These are phyloP conservation scores for Balansia obtecta DNA, from an alignment of 2,329 filamentous ascomycete species.

Conservation along the genomic window DNA sequence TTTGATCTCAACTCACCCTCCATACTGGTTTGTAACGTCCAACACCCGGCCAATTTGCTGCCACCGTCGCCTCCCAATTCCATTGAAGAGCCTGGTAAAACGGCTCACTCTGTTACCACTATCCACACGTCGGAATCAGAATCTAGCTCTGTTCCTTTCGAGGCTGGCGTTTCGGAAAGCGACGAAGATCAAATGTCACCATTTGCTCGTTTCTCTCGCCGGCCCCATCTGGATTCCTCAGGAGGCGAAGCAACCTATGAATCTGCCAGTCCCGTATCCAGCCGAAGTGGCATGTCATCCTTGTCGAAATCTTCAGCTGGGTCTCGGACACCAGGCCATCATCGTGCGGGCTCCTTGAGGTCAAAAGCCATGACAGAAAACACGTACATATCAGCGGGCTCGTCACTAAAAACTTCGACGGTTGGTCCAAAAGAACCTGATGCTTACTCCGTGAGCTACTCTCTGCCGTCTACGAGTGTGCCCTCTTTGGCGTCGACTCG, in stretches of 20 bases:
- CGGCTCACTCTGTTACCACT: constrained; percentile 31
- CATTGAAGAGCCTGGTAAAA: constrained; percentile 54
- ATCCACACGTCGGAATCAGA: constrained; percentile 41
- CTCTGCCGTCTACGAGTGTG: constrained; percentile 22
- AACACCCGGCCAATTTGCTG: constrained; percentile 67
- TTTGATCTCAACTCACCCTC: constrained; percentile 82
- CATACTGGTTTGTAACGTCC: constrained; percentile 72
- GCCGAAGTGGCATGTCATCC: constrained; percentile 48
- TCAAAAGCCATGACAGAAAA: constrained; percentile 47
- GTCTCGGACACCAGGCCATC: constrained; percentile 37
- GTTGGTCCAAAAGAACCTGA: constrained; percentile 29
- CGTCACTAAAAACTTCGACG: constrained; percentile 30
- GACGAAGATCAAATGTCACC: constrained; percentile 70
- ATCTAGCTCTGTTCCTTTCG: constrained; percentile 40
- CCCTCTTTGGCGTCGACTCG: constrained; percentile 36
- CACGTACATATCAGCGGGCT: constrained; percentile 55
- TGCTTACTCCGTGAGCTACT: constrained; percentile 38
- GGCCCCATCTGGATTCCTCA: constrained; percentile 46
- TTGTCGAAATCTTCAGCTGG: constrained; percentile 41
- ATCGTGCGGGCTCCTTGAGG: constrained; percentile 36
- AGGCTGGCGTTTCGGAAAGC: constrained; percentile 53
- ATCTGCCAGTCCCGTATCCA: constrained; percentile 54
- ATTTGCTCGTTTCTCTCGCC: constrained; percentile 60
- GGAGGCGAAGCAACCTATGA: constrained; percentile 48
- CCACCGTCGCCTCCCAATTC: constrained; percentile 76